Evolutionary conservation across 768 basidiomycete species (phyloP), one percentile per base, ranked within the genome.

Genomic region (Rhodotorula kratochvilovae): DNA sequence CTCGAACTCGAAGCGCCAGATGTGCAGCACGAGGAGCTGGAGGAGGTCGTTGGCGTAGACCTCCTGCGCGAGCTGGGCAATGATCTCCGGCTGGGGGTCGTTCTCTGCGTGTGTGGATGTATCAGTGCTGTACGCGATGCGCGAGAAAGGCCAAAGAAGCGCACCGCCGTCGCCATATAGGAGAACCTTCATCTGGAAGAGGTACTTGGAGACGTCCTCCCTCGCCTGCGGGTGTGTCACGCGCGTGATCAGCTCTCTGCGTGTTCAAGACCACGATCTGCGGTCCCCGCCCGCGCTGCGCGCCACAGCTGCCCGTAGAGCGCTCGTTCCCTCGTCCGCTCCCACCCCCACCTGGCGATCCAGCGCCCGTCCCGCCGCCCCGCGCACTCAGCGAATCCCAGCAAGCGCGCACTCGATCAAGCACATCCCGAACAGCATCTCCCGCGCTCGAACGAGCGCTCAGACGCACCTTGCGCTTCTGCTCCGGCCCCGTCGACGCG

Each of bases 11-110:
- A 97, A 89, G 29, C 87, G 87, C 27, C 87, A 86, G 72, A 96
- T 88, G 79, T 90, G 86, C 67, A 87, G 83, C 43, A 98, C 88
- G 70, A 96, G 86, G 48, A 87, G 83, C 71, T 89, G 85, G 35
- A 98, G 84, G 35, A 98, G 84, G 79, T 96, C 92, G 57, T 89
- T 90, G 70, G 87, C 87, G 82, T 97, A 98, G 16, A 92, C 91
- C 80, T 98, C 95, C 78, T 97, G 93, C 0, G 95, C 90, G 19
- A 98, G 87, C 80, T 97, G 94, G 13, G 94, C 92, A 54, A 97
- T 86, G 43, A 91, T 83, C 77, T 98, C 95, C 1, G 93, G 90
- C 25, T 89, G 82, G 15, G 92, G 90, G 70, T 94, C 92, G 87
- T 77, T 75, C 39, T 79, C 79, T 79, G 70, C 27, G 33, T 13